Percentiles rank a stretch among this genome's conserved stretches.
phyloP scores from a whole-genome alignment of 371 early-diverging fungal species.

The Lichtheimia hyalospora region DNA sequence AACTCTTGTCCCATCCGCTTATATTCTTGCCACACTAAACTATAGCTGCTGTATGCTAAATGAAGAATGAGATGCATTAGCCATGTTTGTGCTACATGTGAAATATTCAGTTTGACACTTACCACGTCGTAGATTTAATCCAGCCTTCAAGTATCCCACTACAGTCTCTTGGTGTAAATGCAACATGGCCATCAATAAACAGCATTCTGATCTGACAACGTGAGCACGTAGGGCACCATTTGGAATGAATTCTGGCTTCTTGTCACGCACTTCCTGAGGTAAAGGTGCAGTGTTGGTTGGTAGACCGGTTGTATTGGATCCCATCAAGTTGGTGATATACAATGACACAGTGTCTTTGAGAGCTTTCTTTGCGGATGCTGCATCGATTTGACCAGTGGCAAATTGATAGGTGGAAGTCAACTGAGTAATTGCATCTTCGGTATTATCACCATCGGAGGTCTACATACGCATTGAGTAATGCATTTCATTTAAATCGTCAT shows the following conservation, averaged over 20 bases:
- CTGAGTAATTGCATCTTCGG: slow-evolving; percentile 41
- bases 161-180: slow-evolving; percentile 55
- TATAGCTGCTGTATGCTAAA: slow-evolving; percentile 38
- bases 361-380: slow-evolving; percentile 44
- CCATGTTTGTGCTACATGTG: no score
- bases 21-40: slow-evolving; percentile 42
- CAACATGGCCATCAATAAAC: slow-evolving; percentile 52
- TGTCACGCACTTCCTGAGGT: slow-evolving; percentile 18
- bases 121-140: slow-evolving; percentile 59
- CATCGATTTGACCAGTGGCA: slow-evolving; percentile 49
- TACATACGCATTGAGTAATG: neutral
- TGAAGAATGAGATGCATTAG: no score
- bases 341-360: slow-evolving; percentile 30
- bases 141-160: slow-evolving; percentile 58
- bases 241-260: slow-evolving; percentile 35
- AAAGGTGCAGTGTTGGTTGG: slow-evolving; percentile 32
- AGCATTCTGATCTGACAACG: slow-evolving; percentile 53
- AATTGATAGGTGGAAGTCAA: slow-evolving; percentile 44
- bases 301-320: slow-evolving; percentile 20
- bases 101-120: neutral
- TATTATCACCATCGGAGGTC: slow-evolving; percentile 33
- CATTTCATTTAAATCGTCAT: neutral
- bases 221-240: slow-evolving; percentile 61
- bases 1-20: slow-evolving; percentile 42
- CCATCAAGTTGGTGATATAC: slow-evolving; percentile 29